Conservation (phyloP, 2,329 filamentous ascomycete species). For the Fusarium dimerum region DNA sequence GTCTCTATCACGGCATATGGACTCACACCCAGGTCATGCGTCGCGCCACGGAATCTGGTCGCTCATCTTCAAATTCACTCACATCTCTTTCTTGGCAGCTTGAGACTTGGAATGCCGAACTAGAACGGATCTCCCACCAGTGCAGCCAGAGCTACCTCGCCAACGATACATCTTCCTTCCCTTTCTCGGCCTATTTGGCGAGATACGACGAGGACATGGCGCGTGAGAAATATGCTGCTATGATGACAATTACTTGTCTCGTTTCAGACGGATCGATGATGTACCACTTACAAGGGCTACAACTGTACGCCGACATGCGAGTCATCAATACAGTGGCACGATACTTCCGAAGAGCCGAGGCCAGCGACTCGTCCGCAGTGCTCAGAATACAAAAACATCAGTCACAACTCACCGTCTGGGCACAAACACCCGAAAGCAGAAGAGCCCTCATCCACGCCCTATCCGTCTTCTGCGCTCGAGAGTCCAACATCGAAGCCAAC, state of each 20-base stretch:
- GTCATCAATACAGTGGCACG: conserved; percentile 30
- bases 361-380: conserved; percentile 13
- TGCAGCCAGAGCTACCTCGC: conserved; percentile 17
- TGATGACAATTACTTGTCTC: conserved; percentile 31
- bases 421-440: conserved; percentile 30
- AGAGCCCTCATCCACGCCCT: conserved; percentile 37
- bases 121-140: conserved; percentile 24
- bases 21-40: conserved; percentile 28
- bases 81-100: conserved; percentile 27
- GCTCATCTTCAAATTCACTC: conserved; percentile 10
- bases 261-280: conserved; percentile 37
- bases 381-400: conserved; percentile 22
- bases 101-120: conserved; percentile 26
- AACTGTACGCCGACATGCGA: conserved; percentile 37
- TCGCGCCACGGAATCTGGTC: conserved; percentile 16
- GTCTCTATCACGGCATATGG: conserved; percentile 34
- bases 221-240: conserved; percentile 25
- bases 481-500: conserved; percentile 20
- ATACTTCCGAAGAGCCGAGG: conserved; percentile 10
- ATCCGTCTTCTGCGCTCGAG: conserved; percentile 32
- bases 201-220: conserved; percentile 27
- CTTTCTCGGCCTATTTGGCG: conserved; percentile 30
- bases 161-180: conserved; percentile 13
- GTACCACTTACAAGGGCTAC: conserved; percentile 38
- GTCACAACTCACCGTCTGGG: conserved; percentile 32